These are phyloP conservation scores for Jamesozyma jinghongensis DNA, from an alignment of 805 yeast genomes.

Conservation along the genomic window DNA sequence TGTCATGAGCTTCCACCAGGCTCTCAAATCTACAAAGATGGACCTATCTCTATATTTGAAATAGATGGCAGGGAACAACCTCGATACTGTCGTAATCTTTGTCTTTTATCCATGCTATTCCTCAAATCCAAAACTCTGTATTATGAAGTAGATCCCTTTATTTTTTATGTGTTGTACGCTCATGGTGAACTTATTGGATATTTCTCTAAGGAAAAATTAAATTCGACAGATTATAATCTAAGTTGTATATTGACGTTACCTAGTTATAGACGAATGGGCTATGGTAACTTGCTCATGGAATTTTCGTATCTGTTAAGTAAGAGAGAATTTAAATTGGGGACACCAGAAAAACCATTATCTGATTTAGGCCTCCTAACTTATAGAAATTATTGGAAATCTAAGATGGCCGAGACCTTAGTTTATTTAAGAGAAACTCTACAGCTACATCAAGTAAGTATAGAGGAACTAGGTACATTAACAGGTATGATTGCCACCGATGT, in stretches of 20 bases:
- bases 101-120: conserved; percentile 81
- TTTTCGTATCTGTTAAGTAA: conserved; percentile 76
- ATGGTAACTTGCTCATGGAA: conserved; percentile 80
- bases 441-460: conserved; percentile 38
- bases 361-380: conserved; percentile 87
- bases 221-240: conserved; percentile 68
- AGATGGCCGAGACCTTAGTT: conserved; percentile 40
- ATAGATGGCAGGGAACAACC: conserved; percentile 83
- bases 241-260: conserved; percentile 90
- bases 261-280: conserved; percentile 76
- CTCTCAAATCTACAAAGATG: conserved; percentile 74
- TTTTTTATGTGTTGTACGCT: conserved; percentile 78
- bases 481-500: conserved; percentile 88
- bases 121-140: conserved; percentile 85
- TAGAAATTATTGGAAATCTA: conserved; percentile 74
- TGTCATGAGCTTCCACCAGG: conserved; percentile 82
- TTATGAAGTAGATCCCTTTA: conserved; percentile 92
- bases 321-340: conserved; percentile 68
- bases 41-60: conserved; percentile 67
- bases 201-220: conserved; percentile 77
- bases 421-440: conserved; percentile 4
- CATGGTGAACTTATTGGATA: conserved; percentile 70
- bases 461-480: conserved; percentile 54
- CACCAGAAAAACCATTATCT: conserved; percentile 94
- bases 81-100: conserved; percentile 78